phyloP scores from a whole-genome alignment of 805 yeast genomes.

The Limtongia smithiae region DNA sequence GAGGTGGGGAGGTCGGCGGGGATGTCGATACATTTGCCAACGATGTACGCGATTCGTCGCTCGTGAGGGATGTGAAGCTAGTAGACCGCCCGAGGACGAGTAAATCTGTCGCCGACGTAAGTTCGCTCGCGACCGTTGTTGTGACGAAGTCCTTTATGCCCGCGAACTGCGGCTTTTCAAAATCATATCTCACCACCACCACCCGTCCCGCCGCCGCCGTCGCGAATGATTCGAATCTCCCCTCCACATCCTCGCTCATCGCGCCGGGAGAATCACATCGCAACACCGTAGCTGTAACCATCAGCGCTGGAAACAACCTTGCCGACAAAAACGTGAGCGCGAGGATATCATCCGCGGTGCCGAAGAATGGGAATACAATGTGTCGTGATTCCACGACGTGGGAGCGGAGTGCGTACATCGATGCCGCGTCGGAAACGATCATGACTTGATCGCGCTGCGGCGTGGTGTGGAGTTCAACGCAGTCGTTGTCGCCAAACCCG shows the following conservation, averaged over 20 bases:
- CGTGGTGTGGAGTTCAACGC: too few species aligned
- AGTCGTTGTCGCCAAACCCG: constrained; percentile 3
- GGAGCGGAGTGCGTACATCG: not conserved
- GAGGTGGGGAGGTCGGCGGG: too few species aligned
- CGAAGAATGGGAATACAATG: constrained; percentile 25
- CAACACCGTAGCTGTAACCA: constrained; percentile 9
- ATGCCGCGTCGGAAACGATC: not conserved
- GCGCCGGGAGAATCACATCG: not conserved
- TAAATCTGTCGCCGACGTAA: not conserved
- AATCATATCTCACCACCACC: too few species aligned
- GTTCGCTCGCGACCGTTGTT: not conserved
- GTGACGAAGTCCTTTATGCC: too few species aligned
- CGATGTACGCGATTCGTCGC: too few species aligned
- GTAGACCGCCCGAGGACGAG: not conserved
- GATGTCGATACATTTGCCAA: too few species aligned
- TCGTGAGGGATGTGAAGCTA: too few species aligned
- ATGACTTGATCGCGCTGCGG: not conserved
- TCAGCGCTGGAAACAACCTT: constrained; percentile 18
- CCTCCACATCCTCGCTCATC: too few species aligned
- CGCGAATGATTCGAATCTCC: too few species aligned
- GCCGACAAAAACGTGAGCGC: constrained; percentile 24
- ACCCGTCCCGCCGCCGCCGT: too few species aligned
- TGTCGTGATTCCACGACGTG: constrained; percentile 2
- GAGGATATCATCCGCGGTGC: constrained; percentile 10
- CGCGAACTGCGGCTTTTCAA: too few species aligned